A percentile compares a stretch with the other conserved stretches of the same genome.
phyloP scores from a whole-genome alignment of 2,329 filamentous ascomycete genomes.

The Aspergillus sp. region DNA sequence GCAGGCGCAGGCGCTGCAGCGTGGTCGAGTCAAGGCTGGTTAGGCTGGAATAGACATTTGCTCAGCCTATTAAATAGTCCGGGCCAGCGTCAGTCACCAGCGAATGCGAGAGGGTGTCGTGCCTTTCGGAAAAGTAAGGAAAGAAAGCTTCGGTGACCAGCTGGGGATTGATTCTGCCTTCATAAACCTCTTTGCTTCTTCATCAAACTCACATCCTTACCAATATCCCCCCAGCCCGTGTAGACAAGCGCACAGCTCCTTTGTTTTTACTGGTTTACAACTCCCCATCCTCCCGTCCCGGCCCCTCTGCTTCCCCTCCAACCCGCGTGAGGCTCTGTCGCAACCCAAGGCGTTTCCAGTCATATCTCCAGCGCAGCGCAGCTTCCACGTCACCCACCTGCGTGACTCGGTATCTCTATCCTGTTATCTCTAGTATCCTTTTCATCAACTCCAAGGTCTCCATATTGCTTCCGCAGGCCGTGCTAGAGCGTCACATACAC shows the following conservation, averaged over 20 bases:
- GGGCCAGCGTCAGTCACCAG: background rate
- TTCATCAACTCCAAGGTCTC: background rate
- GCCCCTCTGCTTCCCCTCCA: slow-evolving; percentile 17
- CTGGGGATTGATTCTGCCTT: background rate
- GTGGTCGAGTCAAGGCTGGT: slow-evolving; percentile 1
- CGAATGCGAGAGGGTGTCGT: background rate
- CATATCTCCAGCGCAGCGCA: slow-evolving; percentile 6
- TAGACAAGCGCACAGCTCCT: background rate
- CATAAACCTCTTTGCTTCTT: background rate
- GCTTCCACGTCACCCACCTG: slow-evolving; percentile 8
- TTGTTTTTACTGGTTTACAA: slow-evolving; percentile 7
- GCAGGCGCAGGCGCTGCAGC: background rate
- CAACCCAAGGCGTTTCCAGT: slow-evolving; percentile 12
- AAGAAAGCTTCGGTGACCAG: slow-evolving; percentile 5
- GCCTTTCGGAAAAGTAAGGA: background rate
- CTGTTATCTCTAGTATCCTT: background rate
- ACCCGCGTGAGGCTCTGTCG: slow-evolving; percentile 17
- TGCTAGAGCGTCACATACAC: background rate
- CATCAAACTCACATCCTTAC: background rate
- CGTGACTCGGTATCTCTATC: slow-evolving; percentile 1
- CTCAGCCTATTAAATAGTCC: slow-evolving; percentile 8
- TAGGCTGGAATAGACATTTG: background rate
- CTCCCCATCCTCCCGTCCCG: background rate
- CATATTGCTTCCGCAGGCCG: background rate
- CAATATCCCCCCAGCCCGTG: background rate